Evolutionary conservation across 1,284 basidiomycete genomes (phyloP), one percentile per base, ranked within the genome.

Genomic region (Rhodotorula sp.): DNA sequence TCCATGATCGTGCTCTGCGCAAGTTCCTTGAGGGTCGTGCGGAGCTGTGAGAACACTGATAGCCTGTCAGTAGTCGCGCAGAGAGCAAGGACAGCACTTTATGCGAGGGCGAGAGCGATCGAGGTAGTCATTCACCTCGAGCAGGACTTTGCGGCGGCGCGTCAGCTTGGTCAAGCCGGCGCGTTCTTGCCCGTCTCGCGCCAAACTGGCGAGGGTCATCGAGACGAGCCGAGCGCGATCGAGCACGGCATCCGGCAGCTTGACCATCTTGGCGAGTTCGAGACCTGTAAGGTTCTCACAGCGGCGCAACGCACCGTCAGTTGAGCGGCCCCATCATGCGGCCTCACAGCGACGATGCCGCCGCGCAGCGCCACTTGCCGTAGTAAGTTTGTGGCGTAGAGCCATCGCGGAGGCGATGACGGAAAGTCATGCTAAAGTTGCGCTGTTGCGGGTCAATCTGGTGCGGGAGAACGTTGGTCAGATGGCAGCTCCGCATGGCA

Each of bases 191-290:
- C 86, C 83, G 67, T 83, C 84, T 2, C 85, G 83, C 67, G 92
- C 87, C 21, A 89, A 80, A 26, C 85, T 85, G 5, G 84, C 82
- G 12, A 95, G 84, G 26, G 82, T 83, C 18, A 82, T 82, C 1
- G 92, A 86, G 0, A 92, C 86, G 67, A 86, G 83, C 68, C 81
- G 84, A 10, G 86, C 89, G 78, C 89, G 87, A 2, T 77, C 73
- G 60, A 92, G 79, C 12, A 93, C 86, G 59, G 89, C 85, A 0
- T 80, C 75, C 0, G 93, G 93, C 0, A 97, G 83, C 78, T 93
- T 89, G 0, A 91, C 92, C 2, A 94, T 85, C 60, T 87, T 86
- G 21, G 93, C 92, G 34, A 95, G 85, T 75, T 94, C 90, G 16
- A 97, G 83, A 2, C 93, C 93, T 89, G n/a, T n/a, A n/a, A n/a